phyloP scores from a whole-genome alignment of 2,329 filamentous ascomycete species.

The Colletotrichum sp. region DNA sequence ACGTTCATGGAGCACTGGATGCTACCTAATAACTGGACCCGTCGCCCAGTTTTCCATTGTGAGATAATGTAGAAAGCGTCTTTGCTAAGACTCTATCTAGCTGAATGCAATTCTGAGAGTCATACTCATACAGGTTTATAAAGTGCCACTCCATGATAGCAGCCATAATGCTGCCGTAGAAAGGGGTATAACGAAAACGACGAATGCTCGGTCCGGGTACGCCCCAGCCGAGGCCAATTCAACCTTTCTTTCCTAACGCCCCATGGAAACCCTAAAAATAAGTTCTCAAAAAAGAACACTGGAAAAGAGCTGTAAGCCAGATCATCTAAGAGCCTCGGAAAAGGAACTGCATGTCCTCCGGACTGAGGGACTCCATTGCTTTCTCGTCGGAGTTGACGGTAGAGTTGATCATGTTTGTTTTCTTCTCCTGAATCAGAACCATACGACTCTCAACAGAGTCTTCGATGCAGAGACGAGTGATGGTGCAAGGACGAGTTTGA shows the following conservation, averaged over 20 bases:
- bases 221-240: not conserved
- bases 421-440: constrained; percentile 96
- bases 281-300: not conserved
- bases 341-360: constrained; percentile 94
- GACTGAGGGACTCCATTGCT: constrained; percentile 88
- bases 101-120: not conserved
- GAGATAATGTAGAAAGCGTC: not conserved
- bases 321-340: constrained; percentile 69
- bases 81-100: not conserved
- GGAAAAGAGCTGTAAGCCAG: not conserved
- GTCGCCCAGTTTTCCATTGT: not conserved
- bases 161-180: not conserved
- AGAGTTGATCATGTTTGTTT: constrained; percentile 96
- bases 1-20: not conserved
- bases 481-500: constrained; percentile 90
- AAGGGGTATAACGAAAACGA: not conserved
- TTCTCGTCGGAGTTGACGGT: constrained; percentile 94
- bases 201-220: not conserved
- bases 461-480: constrained; percentile 94
- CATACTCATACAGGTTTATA: not conserved
- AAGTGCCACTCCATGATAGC: not conserved
- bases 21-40: not conserved
- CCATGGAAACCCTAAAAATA: not conserved
- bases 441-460: constrained; percentile 97
- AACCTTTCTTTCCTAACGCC: constrained; percentile 1